These are phyloP conservation scores for Tremella yokohamensis DNA, from an alignment of 768 basidiomycete genomes.

Conservation along the genomic window DNA sequence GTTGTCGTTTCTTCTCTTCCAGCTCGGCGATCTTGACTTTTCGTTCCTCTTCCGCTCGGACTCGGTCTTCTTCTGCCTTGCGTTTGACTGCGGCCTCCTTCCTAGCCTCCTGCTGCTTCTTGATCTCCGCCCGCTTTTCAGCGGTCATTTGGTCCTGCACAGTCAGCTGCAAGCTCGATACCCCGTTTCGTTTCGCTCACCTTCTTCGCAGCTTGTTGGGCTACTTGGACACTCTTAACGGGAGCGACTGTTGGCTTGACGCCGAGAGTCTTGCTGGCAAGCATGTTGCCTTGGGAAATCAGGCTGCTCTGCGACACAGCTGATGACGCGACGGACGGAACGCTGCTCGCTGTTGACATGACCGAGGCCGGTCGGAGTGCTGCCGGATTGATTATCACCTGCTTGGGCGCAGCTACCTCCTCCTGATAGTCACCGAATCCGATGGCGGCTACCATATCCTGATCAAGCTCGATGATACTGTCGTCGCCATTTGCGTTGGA, in stretches of 20 bases:
- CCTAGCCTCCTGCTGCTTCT: slow-evolving; percentile 78
- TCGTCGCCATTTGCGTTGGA: not conserved
- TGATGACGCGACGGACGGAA: slow-evolving; percentile 16
- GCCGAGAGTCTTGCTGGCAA: slow-evolving; percentile 27
- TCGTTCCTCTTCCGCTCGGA: slow-evolving; percentile 24
- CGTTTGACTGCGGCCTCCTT: slow-evolving; percentile 62
- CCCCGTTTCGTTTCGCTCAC: slow-evolving; percentile 54
- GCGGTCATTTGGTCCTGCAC: slow-evolving; percentile 80
- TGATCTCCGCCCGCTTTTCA: slow-evolving; percentile 69
- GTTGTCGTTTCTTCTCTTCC: slow-evolving; percentile 23
- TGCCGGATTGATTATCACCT: not conserved
- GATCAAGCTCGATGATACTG: slow-evolving; percentile 4
- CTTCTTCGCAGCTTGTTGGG: slow-evolving; percentile 82
- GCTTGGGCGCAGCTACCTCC: not conserved
- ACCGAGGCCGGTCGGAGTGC: not conserved
- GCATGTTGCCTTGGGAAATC: slow-evolving; percentile 13
- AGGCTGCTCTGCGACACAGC: slow-evolving; percentile 17
- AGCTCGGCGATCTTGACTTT: slow-evolving; percentile 19
- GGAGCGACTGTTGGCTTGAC: slow-evolving; percentile 36
- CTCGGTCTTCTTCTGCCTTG: slow-evolving; percentile 62
- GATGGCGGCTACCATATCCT: not conserved
- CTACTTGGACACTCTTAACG: slow-evolving; percentile 75
- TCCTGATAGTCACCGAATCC: not conserved
- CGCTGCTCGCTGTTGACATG: slow-evolving; percentile 8
- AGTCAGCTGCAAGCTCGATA: not conserved